Evolutionary conservation across 805 yeast genomes (phyloP), one percentile per base, ranked within the genome.

Genomic region (Debaryomyces prosopidis): DNA sequence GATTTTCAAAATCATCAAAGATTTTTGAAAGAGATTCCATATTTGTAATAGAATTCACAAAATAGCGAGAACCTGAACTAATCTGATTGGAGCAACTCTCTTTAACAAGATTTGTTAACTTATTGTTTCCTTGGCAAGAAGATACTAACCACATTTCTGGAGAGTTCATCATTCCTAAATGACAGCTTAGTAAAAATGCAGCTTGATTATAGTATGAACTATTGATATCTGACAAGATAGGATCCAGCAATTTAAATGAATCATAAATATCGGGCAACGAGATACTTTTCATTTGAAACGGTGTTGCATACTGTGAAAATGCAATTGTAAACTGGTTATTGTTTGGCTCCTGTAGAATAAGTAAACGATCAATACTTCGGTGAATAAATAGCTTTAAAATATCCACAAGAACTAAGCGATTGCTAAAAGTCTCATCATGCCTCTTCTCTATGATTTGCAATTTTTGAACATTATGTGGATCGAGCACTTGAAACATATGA

Each of bases 61-160:
- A 61, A 42, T 67, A 66, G 2, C 44, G 31, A 1, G 55, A 44
- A 2, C 49, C 49, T 3, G 53, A 52, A 0, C 58, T 46, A n/a
- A 67, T 15, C 4, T 52, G 52, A 42, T 68, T 68, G n/a, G 73
- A 65, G 42, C 50, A 57, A 10, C 52, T 48, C 7, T 46, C 37
- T 4, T 32, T 15, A 4, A 55, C 30, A 2, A 66, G 41, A 44
- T 66, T 68, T 5, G 70, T 45, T 2, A 32, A 16, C 27, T 43
- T 41, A 28, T 45, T 43, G 43, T 37, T 26, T 1, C 37, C n/a
- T 9, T 43, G 23, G 16, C 37, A 35, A 15, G 43, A 49, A 2
- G 68, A 60, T 3, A 62, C 62, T 17, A 68, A 46, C 65, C 68
- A 69, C 23, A 17, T 16, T 15, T 55, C 47, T 8, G 63, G 53